phyloP scores from a whole-genome alignment of 2,329 filamentous ascomycete genomes.

The Cyphellophora europaea region DNA sequence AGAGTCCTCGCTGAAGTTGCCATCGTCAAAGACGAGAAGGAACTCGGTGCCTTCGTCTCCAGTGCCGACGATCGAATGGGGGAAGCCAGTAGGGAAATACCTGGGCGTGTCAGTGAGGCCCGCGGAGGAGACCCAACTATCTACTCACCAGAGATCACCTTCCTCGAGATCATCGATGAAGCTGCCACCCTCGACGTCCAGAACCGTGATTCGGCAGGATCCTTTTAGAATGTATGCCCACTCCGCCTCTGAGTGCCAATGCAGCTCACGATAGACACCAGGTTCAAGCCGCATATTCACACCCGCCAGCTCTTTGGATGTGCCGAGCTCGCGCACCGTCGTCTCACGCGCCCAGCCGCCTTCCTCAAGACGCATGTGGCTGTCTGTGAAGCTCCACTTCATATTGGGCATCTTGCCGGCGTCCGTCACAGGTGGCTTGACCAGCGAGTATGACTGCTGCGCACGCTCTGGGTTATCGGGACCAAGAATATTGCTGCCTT shows the following conservation, averaged over 20 bases:
- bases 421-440: conserved; percentile 64
- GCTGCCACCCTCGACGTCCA: conserved; percentile 66
- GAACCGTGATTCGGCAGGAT: conserved; percentile 59
- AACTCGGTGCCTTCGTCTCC: conserved; percentile 56
- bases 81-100: conserved; percentile 69
- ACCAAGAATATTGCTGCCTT: conserved; percentile 56
- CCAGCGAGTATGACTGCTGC: conserved; percentile 58
- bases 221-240: conserved; percentile 69
- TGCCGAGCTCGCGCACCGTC: conserved; percentile 26
- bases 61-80: conserved; percentile 67
- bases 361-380: conserved; percentile 37
- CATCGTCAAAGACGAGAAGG: conserved; percentile 53
- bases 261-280: conserved; percentile 65
- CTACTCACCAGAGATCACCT: conserved; percentile 65
- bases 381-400: conserved; percentile 46
- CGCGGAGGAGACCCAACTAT: too few relatives aligned
- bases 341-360: conserved; percentile 71
- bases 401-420: conserved; percentile 61
- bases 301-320: conserved; percentile 56
- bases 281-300: conserved; percentile 70
- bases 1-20: conserved; percentile 52
- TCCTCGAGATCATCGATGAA: conserved; percentile 69
- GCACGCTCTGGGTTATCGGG: conserved; percentile 60
- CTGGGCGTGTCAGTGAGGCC: conserved; percentile 1
- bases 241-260: conserved; percentile 74